Evolutionary conservation across 768 basidiomycete genomes (phyloP), one percentile per base, ranked within the genome.

Genomic region (Kwoniella dendrophila): DNA sequence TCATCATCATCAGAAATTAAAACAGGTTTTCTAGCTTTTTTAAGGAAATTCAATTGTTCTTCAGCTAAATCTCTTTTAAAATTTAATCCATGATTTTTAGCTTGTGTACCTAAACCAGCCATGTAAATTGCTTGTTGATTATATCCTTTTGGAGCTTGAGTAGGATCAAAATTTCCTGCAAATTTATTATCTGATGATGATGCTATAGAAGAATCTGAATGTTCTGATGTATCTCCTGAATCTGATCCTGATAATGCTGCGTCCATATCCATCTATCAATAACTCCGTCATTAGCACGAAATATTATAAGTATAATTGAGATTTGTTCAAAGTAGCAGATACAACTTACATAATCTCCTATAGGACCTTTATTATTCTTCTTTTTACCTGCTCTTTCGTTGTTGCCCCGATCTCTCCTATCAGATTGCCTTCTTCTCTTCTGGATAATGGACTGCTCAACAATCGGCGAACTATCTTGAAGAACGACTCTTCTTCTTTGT

Each of bases 81-180:
- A 27, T 56, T 54, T n/a, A 74, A 59, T 12, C 75, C 71, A 38
- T 55, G 62, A 26, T 48, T 32, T 33, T 59, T 59, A 3, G 62
- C 73, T 48, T 77, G 78, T 0, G 78, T 77, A 3, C 71, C 62
- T 4, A 78, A 55, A 4, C 78, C 77, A 22, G 75, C 71, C 2
- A 69, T 27, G 62, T 80, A 80, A 0, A 74, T 68, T 2, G 69
- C 70, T 20, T 63, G 72, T 56, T 80, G 79, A 52, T 79, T 72
- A 62, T 79, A 80, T 8, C 79, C 79, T 16, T 49, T 67, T 2
- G 78, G 79, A 4, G 75, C 78, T 67, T 80, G 79, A 10, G 77
- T 80, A 2, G 79, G 69, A 22, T 68, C 56, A 51, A 80, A 80
- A 27, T 80, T 44, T n/a, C 64, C 67, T 2, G 76, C 79, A 59